Base-by-base conservation (phyloP, 495 filamentous ascomycete species). In the Penicillium coprophilum region DNA sequence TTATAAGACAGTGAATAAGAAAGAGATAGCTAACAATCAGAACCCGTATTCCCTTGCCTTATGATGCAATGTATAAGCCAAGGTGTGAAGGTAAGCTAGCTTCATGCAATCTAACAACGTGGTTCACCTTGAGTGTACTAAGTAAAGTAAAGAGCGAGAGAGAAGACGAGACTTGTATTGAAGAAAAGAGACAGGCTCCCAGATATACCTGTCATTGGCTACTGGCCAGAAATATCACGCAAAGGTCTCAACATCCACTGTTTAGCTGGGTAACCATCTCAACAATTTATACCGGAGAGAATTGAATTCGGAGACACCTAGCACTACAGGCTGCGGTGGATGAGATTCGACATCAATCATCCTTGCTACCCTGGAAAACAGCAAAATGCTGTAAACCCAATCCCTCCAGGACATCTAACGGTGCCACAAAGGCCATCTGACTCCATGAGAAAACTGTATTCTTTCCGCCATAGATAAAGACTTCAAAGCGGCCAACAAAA, bases 371-470 rank as follows among this genome's bases (percentile, higher is more conserved):
- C 3, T 36, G 40, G 11, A 19, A 20, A 5, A 54, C 6, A 17
- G 30, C 36, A 9, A 65, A 24, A 36, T 50, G 57, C 5, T 58
- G 52, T 12, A 66, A 41, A 2, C 63, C 65, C 6, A 17, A 17
- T 15, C 78, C 77, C 11, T 50, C 9, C 2, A 73, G 30, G 0
- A 32, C 46, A 4, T 78, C 68, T 17, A 83, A 40, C 3, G 80
- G 80, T 6, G 80, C 79, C 11, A 83, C 79, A 61, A 83, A 79
- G 10, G 80, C 79, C 80, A 82, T 82, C 59, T 82, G 80, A 48
- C 76, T 80, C 80, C 80, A 83, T 6, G 77, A 80, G 44, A 78
- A 75, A 23, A 71, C 34, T 8, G 57, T 66, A 58, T 83, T 83
- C 57, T 70, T 68, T 7, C 80, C 80, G 1, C 80, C 80, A 58